phyloP scores from a whole-genome alignment of 495 filamentous ascomycete species.

The Penicillium subrubescens region DNA sequence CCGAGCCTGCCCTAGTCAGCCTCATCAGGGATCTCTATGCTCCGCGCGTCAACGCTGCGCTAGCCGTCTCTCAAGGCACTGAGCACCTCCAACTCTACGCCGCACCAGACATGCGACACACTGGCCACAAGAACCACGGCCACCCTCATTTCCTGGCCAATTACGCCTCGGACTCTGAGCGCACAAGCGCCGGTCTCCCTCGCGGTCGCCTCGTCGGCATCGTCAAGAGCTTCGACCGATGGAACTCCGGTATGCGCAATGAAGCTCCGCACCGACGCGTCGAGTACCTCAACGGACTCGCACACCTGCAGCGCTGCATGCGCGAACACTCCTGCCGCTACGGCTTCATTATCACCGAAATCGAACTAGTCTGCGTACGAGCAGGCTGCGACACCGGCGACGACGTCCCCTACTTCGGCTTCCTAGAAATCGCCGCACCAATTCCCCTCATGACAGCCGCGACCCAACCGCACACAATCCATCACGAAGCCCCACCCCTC shows the following conservation, averaged over 20 bases:
- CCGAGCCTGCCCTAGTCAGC: constrained; percentile 67
- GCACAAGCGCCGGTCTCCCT: constrained; percentile 69
- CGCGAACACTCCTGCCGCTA: constrained; percentile 90
- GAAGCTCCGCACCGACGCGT: constrained; percentile 78
- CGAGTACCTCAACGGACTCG: constrained; percentile 80
- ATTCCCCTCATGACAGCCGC: constrained; percentile 52
- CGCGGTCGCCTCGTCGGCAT: constrained; percentile 84
- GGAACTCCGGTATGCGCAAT: constrained; percentile 91
- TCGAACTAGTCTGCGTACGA: constrained; percentile 88
- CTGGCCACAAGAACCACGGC: constrained; percentile 53
- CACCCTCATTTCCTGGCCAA: constrained; percentile 67
- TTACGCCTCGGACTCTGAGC: constrained; percentile 70
- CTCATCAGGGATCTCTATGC: constrained; percentile 72
- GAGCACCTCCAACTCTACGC: constrained; percentile 60
- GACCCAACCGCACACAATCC: neutral
- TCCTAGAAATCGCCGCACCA: constrained; percentile 71
- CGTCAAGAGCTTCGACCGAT: constrained; percentile 84
- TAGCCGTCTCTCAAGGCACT: constrained; percentile 67
- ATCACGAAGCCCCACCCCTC: constrained; percentile 15
- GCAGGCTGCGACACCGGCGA: constrained; percentile 69
- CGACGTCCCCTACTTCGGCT: constrained; percentile 77
- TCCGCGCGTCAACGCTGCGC: constrained; percentile 75
- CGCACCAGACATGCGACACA: constrained; percentile 55
- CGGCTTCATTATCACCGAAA: constrained; percentile 93
- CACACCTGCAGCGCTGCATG: constrained; percentile 85